A percentile compares a stretch with the other conserved stretches of the same genome.
Evolutionary conservation across 2,329 filamentous ascomycete genomes (phyloP).

Genomic region (Lomentospora prolificans): DNA sequence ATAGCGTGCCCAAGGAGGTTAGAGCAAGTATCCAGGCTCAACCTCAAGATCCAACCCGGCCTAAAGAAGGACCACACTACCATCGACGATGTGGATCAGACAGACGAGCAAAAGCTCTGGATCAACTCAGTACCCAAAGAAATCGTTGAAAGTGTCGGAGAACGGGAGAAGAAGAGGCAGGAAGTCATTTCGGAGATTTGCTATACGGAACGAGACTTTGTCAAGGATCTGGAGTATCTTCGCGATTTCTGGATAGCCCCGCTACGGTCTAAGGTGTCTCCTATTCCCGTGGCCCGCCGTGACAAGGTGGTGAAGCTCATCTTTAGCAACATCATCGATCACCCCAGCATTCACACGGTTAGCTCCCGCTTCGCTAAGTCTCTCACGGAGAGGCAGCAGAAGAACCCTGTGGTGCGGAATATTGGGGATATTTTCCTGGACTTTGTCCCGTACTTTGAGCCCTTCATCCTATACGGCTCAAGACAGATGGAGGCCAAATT

Average conservation of each 20-base stretch:
- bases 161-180: slow-evolving; percentile 92
- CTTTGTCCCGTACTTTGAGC: slow-evolving; percentile 84
- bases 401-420: slow-evolving; percentile 76
- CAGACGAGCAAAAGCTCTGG: slow-evolving; percentile 96
- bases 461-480: slow-evolving; percentile 92
- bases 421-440: slow-evolving; percentile 92
- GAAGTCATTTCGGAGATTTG: slow-evolving; percentile 97
- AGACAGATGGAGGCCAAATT: slow-evolving; percentile 96
- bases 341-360: slow-evolving; percentile 71
- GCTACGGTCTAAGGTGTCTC: slow-evolving; percentile 69
- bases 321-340: slow-evolving; percentile 89
- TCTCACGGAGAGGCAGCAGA: slow-evolving; percentile 85
- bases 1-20: slow-evolving; percentile 90
- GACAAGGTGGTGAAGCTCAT: slow-evolving; percentile 90
- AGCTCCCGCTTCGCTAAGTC: slow-evolving; percentile 81
- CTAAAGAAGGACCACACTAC: slow-evolving; percentile 55
- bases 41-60: slow-evolving; percentile 85
- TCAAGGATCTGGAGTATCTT: slow-evolving; percentile 96
- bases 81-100: slow-evolving; percentile 67
- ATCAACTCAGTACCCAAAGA: slow-evolving; percentile 98
- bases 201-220: slow-evolving; percentile 97
- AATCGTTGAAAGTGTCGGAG: slow-evolving; percentile 77
- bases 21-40: slow-evolving; percentile 89
- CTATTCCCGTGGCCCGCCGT: slow-evolving; percentile 77
- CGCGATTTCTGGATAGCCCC: slow-evolving; percentile 98